Evolutionary conservation across 2,329 filamentous ascomycete genomes (phyloP).

Genomic region (Colletotrichum somersetense): DNA sequence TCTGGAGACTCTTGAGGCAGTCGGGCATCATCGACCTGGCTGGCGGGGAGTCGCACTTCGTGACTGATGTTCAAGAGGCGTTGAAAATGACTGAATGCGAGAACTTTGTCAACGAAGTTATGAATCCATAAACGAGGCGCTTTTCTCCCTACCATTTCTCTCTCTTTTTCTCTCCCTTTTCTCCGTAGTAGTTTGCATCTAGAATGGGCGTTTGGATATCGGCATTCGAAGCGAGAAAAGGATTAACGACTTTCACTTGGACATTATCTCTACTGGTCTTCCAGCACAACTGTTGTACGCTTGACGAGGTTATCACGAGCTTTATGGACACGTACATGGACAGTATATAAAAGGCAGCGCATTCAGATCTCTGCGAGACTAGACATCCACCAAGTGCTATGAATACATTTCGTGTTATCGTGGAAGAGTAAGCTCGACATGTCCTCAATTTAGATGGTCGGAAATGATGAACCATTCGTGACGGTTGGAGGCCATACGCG

Average conservation of each 20-base stretch:
- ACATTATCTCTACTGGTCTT: slow-evolving; percentile 1
- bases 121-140: slow-evolving; percentile 11
- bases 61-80: slow-evolving; percentile 86
- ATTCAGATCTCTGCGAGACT: not conserved
- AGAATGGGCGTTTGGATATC: slow-evolving; percentile 32
- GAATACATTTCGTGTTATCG: not conserved
- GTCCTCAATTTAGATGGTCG: too few species aligned
- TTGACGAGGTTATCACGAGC: slow-evolving; percentile 18
- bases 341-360: slow-evolving; percentile 23
- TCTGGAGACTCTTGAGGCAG: slow-evolving; percentile 79
- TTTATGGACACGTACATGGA: slow-evolving; percentile 21
- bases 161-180: not conserved
- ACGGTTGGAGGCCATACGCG: not conserved
- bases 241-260: not conserved
- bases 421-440: not conserved
- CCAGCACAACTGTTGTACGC: slow-evolving; percentile 1
- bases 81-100: slow-evolving; percentile 83
- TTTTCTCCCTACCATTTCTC: too few species aligned
- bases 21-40: slow-evolving; percentile 89
- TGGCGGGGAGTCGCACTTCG: slow-evolving; percentile 83
- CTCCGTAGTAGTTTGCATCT: slow-evolving; percentile 1
- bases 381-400: not conserved
- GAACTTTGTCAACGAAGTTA: slow-evolving; percentile 55
- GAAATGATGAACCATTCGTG: not conserved
- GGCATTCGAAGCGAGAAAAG: slow-evolving; percentile 25